Percentiles rank a stretch among this genome's conserved stretches.
Conservation (phyloP, 192 early-diverging fungal species). For the Coemansia sp. region DNA sequence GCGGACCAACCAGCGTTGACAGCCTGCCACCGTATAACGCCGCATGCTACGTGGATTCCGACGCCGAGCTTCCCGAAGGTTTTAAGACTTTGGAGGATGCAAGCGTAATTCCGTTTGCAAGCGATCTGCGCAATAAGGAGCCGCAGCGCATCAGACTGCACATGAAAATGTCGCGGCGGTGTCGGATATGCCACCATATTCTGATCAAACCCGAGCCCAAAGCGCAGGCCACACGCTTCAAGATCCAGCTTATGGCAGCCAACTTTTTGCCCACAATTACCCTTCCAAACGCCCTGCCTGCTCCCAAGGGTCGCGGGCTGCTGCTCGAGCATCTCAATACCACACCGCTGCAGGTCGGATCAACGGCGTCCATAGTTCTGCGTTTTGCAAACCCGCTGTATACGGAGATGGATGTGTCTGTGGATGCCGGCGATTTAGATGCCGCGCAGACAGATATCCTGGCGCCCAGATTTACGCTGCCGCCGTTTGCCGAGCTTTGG, state of each 20-base stretch:
- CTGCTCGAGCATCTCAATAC: conserved; percentile 10
- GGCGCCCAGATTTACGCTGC: conserved; percentile 64
- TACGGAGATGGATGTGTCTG: conserved; percentile 61
- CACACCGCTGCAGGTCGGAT: conserved; percentile 39
- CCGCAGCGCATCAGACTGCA: conserved; percentile 86
- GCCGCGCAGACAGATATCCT: conserved; percentile 56
- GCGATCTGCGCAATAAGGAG: conserved; percentile 35
- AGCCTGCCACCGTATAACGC: conserved; percentile 27
- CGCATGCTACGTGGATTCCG: conserved; percentile 5
- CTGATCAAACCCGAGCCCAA: conserved; percentile 92
- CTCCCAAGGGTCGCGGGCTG: neutral
- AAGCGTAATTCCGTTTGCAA: conserved; percentile 54
- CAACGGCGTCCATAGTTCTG: conserved; percentile 55
- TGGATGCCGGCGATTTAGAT: conserved; percentile 49
- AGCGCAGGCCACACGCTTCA: conserved; percentile 82
- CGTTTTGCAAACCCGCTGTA: conserved; percentile 82
- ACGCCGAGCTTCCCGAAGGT: conserved; percentile 7
- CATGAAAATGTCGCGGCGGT: conserved; percentile 83
- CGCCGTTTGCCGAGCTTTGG: conserved; percentile 75
- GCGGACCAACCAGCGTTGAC: neutral
- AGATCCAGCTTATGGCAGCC: conserved; percentile 83
- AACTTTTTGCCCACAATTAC: conserved; percentile 76
- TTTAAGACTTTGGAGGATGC: conserved; percentile 21
- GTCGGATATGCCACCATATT: conserved; percentile 83
- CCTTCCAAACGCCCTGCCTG: neutral